Conservation (phyloP, 192 early-diverging fungal species). For the Backusella circina region DNA sequence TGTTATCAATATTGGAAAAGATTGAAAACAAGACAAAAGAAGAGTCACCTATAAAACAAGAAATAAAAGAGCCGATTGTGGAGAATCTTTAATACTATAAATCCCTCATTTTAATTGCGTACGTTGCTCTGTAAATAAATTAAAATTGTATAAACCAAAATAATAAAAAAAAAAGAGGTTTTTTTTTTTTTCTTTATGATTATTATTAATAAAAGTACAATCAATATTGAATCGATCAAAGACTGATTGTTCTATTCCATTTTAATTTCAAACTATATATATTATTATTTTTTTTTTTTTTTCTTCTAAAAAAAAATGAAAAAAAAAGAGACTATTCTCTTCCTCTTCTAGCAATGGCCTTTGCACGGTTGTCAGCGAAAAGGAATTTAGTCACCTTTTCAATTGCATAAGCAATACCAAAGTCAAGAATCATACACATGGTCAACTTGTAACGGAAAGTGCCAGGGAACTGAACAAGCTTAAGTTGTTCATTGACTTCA, state of each 20-base stretch:
- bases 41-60: background rate
- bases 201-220: background rate
- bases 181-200: background rate
- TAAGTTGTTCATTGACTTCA: constrained; percentile 85
- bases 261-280: background rate
- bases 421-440: constrained; percentile 86
- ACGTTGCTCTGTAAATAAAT: background rate
- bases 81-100: background rate
- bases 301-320: background rate
- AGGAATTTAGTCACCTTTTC: constrained; percentile 73
- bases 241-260: background rate
- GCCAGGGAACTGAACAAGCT: constrained; percentile 88
- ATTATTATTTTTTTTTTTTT: background rate
- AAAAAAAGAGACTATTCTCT: background rate
- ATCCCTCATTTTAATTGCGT: background rate
- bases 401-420: constrained; percentile 73
- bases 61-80: background rate
- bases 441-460: constrained; percentile 82
- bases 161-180: background rate
- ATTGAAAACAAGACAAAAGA: background rate
- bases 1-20: constrained; percentile 2
- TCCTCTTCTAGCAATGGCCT: constrained; percentile 58
- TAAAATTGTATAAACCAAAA: background rate
- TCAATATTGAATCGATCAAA: background rate
- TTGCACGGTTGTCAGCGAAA: constrained; percentile 91